Conservation (phyloP, 257 asterid genomes). For the Nicotiana noctiflora region DNA sequence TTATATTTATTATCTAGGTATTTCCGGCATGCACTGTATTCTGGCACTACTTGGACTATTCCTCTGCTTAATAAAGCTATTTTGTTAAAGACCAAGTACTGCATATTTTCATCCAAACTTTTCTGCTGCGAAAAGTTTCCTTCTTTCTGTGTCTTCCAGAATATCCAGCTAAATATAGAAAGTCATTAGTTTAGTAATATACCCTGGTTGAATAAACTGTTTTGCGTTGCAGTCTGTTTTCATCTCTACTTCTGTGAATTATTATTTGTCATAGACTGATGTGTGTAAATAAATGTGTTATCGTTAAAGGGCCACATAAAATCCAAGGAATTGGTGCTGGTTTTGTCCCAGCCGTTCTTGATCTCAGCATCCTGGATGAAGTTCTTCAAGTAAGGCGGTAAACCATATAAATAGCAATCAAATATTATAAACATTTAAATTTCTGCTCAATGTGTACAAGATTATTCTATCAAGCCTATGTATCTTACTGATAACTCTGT, state of each 20-base stretch:
- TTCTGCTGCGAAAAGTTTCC: not conserved
- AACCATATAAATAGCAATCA: not conserved
- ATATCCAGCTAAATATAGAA: not conserved
- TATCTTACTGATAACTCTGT: not conserved
- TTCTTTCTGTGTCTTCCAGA: not conserved
- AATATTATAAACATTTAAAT: not conserved
- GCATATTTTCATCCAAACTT: not conserved
- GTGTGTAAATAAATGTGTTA: not conserved
- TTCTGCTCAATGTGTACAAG: not conserved
- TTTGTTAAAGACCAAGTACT: not conserved
- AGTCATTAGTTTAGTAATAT: not conserved
- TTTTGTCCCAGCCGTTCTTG: conserved; percentile 32
- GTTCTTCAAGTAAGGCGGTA: conserved; percentile 30
- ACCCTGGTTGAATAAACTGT: not conserved
- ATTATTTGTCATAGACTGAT: not conserved
- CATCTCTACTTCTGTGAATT: not conserved
- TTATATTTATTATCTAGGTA: not conserved
- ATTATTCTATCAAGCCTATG: not conserved
- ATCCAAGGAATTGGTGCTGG: conserved; percentile 51
- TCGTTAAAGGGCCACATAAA: conserved; percentile 29
- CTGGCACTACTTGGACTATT: not conserved
- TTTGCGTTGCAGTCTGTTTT: not conserved
- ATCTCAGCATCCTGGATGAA: conserved; percentile 31
- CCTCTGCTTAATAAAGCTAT: not conserved
- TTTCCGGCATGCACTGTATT: not conserved